Percentiles rank a stretch among this genome's conserved stretches.
Evolutionary conservation across 768 basidiomycete species (phyloP).

Genomic region (Multifurca ochricompacta): DNA sequence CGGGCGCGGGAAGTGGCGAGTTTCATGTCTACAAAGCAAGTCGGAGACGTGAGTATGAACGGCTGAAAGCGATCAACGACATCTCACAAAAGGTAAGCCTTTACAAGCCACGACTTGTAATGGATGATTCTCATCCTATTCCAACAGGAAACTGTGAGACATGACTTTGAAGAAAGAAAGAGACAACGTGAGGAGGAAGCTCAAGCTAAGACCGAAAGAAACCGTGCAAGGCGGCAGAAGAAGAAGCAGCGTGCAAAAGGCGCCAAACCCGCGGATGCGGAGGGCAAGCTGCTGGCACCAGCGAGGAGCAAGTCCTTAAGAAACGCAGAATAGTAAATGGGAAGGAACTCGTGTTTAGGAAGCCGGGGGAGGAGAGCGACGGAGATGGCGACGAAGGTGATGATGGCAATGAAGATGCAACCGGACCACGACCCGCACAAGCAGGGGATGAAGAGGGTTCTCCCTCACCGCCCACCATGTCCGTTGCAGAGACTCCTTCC

Average conservation of each 20-base stretch:
- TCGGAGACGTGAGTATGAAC: constrained; percentile 89
- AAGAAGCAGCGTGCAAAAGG: constrained; percentile 69
- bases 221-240: constrained; percentile 88
- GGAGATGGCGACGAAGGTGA: constrained; percentile 29
- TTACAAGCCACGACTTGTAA: background rate
- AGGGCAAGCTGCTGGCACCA: constrained; percentile 23
- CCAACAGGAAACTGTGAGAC: constrained; percentile 56
- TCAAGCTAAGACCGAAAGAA: constrained; percentile 90
- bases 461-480: constrained; percentile 7
- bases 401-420: constrained; percentile 20
- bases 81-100: constrained; percentile 58
- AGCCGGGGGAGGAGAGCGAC: constrained; percentile 43
- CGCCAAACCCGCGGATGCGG: constrained; percentile 25
- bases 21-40: constrained; percentile 99
- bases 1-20: constrained; percentile 95
- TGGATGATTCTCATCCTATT: background rate
- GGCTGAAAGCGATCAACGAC: constrained; percentile 87
- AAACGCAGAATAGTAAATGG: constrained; percentile 78
- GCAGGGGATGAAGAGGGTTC: background rate
- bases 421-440: constrained; percentile 22
- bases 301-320: constrained; percentile 47
- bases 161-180: constrained; percentile 70
- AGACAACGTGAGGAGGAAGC: constrained; percentile 61
- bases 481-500: constrained; percentile 31
- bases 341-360: constrained; percentile 53